A percentile compares a stretch with the other conserved stretches of the same genome.
Evolutionary conservation across 139 green algal species (phyloP).

Genomic region (Yamagishiella unicocca): DNA sequence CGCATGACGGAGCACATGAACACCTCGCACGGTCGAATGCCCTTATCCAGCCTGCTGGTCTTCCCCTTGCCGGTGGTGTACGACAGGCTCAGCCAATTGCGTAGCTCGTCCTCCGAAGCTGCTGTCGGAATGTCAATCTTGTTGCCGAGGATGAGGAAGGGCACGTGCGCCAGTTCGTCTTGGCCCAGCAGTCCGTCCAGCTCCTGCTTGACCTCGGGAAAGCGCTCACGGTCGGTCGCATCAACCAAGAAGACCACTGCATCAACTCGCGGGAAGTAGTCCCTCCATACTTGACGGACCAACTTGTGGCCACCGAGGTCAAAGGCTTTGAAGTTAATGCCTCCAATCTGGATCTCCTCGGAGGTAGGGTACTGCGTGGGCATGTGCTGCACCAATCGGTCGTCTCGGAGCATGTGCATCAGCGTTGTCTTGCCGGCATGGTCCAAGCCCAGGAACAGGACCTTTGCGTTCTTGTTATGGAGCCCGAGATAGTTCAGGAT

Average conservation of each 20-base stretch:
- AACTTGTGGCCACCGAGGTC: conserved; percentile 98
- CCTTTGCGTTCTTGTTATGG: conserved; percentile 99
- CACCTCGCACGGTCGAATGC: conserved; percentile 85
- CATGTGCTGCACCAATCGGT: conserved; percentile 95
- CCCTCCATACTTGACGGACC: conserved; percentile 96
- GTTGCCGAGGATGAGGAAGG: conserved; percentile 98
- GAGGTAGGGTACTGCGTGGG: conserved; percentile 98
- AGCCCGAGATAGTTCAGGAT: conserved; percentile 93
- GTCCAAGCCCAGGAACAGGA: conserved; percentile 98
- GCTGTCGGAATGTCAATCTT: conserved; percentile 97
- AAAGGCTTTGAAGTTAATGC: conserved; percentile 99
- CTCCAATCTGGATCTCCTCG: conserved; percentile 97
- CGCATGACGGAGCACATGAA: conserved; percentile 71
- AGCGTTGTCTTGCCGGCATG: conserved; percentile 99
- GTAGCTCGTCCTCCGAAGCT: conserved; percentile 90
- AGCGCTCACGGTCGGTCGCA: conserved; percentile 91
- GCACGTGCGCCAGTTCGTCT: conserved; percentile 88
- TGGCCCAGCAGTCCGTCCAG: conserved; percentile 94
- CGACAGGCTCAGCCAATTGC: conserved; percentile 89
- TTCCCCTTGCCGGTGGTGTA: conserved; percentile 94
- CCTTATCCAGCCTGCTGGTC: neutral
- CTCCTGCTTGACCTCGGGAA: conserved; percentile 91
- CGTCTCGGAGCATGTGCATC: conserved; percentile 99
- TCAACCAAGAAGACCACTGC: conserved; percentile 99
- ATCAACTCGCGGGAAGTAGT: conserved; percentile 99